A percentile compares a stretch with the other conserved stretches of the same genome.
phyloP scores from a whole-genome alignment of 139 green algal species.

The Astrephomene gubernaculifera region DNA sequence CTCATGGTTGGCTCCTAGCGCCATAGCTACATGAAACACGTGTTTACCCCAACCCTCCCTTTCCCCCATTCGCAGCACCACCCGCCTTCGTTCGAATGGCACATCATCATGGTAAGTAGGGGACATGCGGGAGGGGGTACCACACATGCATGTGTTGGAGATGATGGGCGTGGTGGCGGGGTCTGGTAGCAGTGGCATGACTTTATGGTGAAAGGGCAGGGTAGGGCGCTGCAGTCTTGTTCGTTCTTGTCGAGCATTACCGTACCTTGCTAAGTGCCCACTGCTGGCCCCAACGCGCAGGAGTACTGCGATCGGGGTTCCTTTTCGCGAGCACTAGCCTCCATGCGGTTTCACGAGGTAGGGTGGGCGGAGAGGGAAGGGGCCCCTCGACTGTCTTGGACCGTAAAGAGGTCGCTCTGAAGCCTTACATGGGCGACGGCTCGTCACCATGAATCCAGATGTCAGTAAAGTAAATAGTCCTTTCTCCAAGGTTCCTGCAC shows the following conservation, averaged over 20 bases:
- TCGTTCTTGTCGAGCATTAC: too few species aligned
- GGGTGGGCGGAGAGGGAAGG: too few species aligned
- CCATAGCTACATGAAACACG: not conserved
- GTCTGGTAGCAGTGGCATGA: not conserved
- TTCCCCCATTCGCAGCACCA: slow-evolving; percentile 14
- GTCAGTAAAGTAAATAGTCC: too few species aligned
- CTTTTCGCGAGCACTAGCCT: slow-evolving; percentile 53
- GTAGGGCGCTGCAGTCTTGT: not conserved
- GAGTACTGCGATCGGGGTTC: slow-evolving; percentile 71
- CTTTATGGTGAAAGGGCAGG: not conserved
- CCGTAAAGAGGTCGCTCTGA: too few species aligned
- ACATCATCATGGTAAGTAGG: slow-evolving; percentile 63
- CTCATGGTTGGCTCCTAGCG: too few species aligned
- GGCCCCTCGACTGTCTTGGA: too few species aligned
- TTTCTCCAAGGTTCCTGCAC: too few species aligned
- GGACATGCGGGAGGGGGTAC: not conserved
- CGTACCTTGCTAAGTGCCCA: not conserved
- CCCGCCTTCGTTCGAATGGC: slow-evolving; percentile 60
- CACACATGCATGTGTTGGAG: too few species aligned
- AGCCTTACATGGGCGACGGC: too few species aligned
- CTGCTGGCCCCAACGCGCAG: not conserved
- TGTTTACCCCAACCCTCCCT: too few species aligned
- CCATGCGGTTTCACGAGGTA: slow-evolving; percentile 47
- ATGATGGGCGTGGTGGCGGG: too few species aligned
- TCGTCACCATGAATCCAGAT: too few species aligned